Percentiles rank a stretch among this genome's conserved stretches.
phyloP scores from a whole-genome alignment of 805 yeast genomes.

The Yamadazyma paraphyllophila region DNA sequence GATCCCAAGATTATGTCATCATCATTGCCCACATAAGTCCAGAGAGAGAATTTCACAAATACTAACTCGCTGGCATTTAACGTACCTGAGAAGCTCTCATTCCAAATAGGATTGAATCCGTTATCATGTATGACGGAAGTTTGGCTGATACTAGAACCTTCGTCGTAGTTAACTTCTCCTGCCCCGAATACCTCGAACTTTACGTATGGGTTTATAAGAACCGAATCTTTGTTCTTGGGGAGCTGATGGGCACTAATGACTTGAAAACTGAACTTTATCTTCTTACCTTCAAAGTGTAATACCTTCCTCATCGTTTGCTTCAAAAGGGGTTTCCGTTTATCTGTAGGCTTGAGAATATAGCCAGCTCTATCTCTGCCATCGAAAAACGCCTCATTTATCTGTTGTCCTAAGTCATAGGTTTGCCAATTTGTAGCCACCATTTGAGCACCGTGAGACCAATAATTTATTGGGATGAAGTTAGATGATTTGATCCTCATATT shows the following conservation, averaged over 20 bases:
- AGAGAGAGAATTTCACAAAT: constrained; percentile 55
- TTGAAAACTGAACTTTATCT: constrained; percentile 23
- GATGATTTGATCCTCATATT: constrained; percentile 71
- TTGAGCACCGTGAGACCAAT: constrained; percentile 86
- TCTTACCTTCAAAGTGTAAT: constrained; percentile 3
- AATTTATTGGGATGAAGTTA: constrained; percentile 74
- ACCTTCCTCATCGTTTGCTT: constrained; percentile 15
- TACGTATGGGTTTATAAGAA: constrained; percentile 57
- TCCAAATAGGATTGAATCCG: constrained; percentile 90
- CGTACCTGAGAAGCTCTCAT: constrained; percentile 47
- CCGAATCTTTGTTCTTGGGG: constrained; percentile 54
- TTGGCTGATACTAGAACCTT: constrained; percentile 5
- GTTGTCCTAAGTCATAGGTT: constrained; percentile 85
- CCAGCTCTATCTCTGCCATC: constrained; percentile 61
- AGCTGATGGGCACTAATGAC: constrained; percentile 83
- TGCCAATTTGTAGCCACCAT: constrained; percentile 99
- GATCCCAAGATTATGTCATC: constrained; percentile 48
- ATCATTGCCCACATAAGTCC: constrained; percentile 30
- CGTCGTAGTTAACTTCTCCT: constrained; percentile 22
- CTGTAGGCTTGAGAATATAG: constrained; percentile 71
- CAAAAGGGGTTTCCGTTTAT: constrained; percentile 36
- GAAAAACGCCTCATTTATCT: constrained; percentile 81
- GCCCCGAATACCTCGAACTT: constrained; percentile 59
- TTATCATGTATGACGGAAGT: constrained; percentile 50
- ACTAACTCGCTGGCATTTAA: constrained; percentile 45